phyloP scores from a whole-genome alignment of 2,329 filamentous ascomycete species.

The Chrysosporium keratinophilum region DNA sequence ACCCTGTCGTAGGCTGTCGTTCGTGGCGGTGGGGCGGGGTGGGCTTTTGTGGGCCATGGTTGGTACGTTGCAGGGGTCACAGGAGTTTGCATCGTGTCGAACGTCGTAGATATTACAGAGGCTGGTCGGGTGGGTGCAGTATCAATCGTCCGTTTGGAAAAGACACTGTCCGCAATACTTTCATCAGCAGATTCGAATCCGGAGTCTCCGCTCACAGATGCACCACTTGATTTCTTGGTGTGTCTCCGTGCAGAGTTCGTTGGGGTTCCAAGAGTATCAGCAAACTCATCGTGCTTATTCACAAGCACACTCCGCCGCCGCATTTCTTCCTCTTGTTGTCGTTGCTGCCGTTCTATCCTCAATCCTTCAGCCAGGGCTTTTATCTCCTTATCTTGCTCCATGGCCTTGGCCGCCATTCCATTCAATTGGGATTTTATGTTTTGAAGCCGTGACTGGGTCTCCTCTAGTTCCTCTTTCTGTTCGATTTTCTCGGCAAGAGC shows the following conservation, averaged over 20 bases:
- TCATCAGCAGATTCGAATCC: conserved; percentile 52
- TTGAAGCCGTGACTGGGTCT: conserved; percentile 46
- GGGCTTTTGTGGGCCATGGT: conserved; percentile 22
- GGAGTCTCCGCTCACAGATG: conserved; percentile 43
- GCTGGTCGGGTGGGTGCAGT: conserved; percentile 26
- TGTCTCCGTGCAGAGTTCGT: conserved; percentile 13
- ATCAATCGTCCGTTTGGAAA: conserved; percentile 32
- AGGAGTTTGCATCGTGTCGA: background rate
- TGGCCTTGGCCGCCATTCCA: conserved; percentile 46
- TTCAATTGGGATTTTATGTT: conserved; percentile 53
- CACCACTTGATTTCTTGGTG: conserved; percentile 24
- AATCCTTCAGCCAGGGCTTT: conserved; percentile 42
- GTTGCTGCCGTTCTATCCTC: conserved; percentile 34
- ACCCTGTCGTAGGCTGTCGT: conserved; percentile 36
- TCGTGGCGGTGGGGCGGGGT: conserved; percentile 20
- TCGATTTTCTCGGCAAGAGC: conserved; percentile 46
- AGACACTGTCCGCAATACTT: conserved; percentile 41
- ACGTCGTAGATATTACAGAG: conserved; percentile 28
- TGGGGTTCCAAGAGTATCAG: background rate
- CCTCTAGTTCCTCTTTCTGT: conserved; percentile 52
- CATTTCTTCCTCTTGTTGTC: conserved; percentile 32
- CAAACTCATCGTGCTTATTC: conserved; percentile 14
- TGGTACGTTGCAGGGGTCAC: conserved; percentile 18
- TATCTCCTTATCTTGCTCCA: conserved; percentile 49
- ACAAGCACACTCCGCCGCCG: conserved; percentile 28